Conservation (phyloP, 2,329 filamentous ascomycete genomes). For the Dichotomopilus funicola region DNA sequence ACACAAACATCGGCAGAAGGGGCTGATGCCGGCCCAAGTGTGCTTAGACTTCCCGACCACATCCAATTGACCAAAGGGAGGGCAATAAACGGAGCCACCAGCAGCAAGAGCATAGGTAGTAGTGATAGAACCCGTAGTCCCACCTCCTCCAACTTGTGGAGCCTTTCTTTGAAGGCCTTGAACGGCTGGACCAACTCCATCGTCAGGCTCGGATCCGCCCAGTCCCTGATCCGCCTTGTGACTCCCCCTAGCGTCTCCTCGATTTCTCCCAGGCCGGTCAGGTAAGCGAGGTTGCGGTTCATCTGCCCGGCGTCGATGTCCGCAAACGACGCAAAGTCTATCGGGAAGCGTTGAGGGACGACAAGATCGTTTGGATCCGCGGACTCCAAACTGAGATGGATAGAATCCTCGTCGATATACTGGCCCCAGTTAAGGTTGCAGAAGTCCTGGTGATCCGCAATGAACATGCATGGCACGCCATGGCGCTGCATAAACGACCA, state of each 20-base stretch:
- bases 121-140: conserved; percentile 9
- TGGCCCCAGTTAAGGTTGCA: conserved; percentile 30
- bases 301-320: conserved; percentile 47
- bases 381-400: conserved; percentile 44
- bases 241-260: conserved; percentile 9
- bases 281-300: conserved; percentile 46
- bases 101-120: conserved; percentile 10
- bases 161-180: no score
- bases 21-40: background rate
- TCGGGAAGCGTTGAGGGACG: conserved; percentile 38
- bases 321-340: conserved; percentile 43
- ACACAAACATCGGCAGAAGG: conserved; percentile 2
- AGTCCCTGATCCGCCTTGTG: background rate
- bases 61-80: background rate
- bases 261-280: conserved; percentile 35
- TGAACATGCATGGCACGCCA: conserved; percentile 41
- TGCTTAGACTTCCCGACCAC: background rate
- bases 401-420: conserved; percentile 35
- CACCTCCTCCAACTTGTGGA: background rate
- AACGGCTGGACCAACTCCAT: background rate
- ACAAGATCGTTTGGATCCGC: conserved; percentile 31
- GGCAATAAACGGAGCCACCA: conserved; percentile 8
- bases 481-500: conserved; percentile 43
- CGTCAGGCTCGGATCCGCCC: background rate
- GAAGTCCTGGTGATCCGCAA: conserved; percentile 39